These are phyloP conservation scores for Polyporus tsugae DNA, from an alignment of 1,284 basidiomycete genomes.

Conservation along the genomic window DNA sequence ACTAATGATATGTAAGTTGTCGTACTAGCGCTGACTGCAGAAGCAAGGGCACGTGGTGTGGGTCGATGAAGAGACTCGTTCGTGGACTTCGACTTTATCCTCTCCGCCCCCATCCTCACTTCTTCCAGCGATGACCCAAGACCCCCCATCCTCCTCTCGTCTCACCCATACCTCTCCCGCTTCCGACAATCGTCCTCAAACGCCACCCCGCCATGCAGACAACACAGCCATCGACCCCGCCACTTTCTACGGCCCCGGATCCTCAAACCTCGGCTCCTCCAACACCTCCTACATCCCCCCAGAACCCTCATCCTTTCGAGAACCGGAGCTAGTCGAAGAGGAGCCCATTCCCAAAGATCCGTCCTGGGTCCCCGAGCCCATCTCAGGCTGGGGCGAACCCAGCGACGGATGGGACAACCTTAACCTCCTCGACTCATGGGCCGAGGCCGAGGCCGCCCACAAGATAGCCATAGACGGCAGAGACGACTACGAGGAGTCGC, in stretches of 20 bases:
- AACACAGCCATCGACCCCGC: constrained; percentile 24
- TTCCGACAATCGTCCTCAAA: constrained; percentile 23
- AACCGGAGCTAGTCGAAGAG: constrained; percentile 53
- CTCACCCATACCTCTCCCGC: constrained; percentile 16
- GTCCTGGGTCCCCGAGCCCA: constrained; percentile 17
- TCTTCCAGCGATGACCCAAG: constrained; percentile 23
- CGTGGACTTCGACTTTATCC: not conserved
- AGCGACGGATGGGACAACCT: constrained; percentile 29
- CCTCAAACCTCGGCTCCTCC: constrained; percentile 38
- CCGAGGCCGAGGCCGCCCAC: constrained; percentile 33
- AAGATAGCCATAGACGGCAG: constrained; percentile 62
- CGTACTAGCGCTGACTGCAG: too few species aligned
- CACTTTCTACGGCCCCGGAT: constrained; percentile 27
- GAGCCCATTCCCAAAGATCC: constrained; percentile 41
- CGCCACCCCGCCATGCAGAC: constrained; percentile 14
- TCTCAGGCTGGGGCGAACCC: constrained; percentile 28
- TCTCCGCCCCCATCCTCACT: too few species aligned
- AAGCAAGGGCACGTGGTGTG: too few species aligned
- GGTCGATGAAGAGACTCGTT: too few species aligned
- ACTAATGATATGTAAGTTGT: too few species aligned
- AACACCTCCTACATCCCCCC: constrained; percentile 42
- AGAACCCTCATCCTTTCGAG: constrained; percentile 48
- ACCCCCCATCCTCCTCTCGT: constrained; percentile 16
- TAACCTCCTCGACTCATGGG: constrained; percentile 24
- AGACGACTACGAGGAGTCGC: constrained; percentile 61